phyloP scores from a whole-genome alignment of 2,329 filamentous ascomycete species.

The Pseudogymnoascus sp. region DNA sequence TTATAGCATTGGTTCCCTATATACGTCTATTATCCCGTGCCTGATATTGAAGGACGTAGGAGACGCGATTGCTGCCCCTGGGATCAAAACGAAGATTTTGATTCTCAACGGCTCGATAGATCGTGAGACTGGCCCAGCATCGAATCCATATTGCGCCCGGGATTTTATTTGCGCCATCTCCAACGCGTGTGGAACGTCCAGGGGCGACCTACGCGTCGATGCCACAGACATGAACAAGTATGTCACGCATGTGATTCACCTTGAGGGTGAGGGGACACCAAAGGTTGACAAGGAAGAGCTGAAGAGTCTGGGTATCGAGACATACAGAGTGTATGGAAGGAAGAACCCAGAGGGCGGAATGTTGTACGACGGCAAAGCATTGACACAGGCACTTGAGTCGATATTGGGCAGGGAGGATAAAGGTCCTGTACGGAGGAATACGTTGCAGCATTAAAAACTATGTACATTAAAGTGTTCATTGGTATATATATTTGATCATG shows the following conservation, averaged over 20 bases:
- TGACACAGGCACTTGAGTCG: conserved; percentile 68
- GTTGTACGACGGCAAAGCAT: conserved; percentile 67
- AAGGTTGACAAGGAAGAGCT: conserved; percentile 61
- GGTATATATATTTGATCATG: not conserved
- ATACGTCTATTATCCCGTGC: conserved; percentile 80
- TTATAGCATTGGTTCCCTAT: conserved; percentile 90
- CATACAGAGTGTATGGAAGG: conserved; percentile 68
- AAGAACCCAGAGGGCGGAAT: conserved; percentile 45
- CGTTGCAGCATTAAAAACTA: conserved; percentile 31
- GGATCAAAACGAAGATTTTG: conserved; percentile 53
- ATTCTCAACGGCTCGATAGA: conserved; percentile 75
- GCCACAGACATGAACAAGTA: conserved; percentile 40
- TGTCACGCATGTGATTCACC: conserved; percentile 76
- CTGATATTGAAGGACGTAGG: conserved; percentile 73
- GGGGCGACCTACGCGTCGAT: conserved; percentile 22
- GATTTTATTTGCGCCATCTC: conserved; percentile 80
- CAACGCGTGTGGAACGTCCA: conserved; percentile 47
- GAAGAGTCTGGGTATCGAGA: conserved; percentile 62
- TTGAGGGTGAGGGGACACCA: conserved; percentile 65
- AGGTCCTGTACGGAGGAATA: conserved; percentile 51
- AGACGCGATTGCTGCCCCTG: conserved; percentile 44
- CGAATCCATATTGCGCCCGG: conserved; percentile 58
- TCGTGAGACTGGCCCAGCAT: conserved; percentile 72
- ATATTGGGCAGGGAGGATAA: conserved; percentile 61
- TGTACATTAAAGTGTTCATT: not conserved